Percentiles rank a stretch among this genome's conserved stretches.
Evolutionary conservation across 257 asterid species (phyloP).

Genomic region (Voacanga thouarsii): DNA sequence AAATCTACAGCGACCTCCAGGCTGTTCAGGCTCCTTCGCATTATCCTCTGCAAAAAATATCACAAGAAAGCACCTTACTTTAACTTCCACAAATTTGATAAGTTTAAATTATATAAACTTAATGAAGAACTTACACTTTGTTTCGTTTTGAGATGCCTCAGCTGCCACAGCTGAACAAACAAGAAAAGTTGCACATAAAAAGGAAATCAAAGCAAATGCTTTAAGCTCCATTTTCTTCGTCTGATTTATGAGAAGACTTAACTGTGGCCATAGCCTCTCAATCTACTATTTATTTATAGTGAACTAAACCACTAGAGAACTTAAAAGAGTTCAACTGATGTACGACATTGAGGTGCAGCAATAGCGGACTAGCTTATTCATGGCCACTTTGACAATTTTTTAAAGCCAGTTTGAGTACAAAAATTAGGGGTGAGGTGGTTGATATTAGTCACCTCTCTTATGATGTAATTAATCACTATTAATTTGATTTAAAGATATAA

Average conservation of each 20-base stretch:
- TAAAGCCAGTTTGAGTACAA: too few species aligned
- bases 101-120: too few species aligned
- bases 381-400: too few species aligned
- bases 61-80: too few species aligned
- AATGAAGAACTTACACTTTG: neutral
- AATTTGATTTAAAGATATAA: too few species aligned
- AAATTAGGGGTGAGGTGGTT: too few species aligned
- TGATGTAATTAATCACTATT: too few species aligned
- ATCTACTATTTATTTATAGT: neutral
- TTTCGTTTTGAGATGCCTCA: neutral
- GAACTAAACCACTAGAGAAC: neutral
- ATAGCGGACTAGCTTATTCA: neutral
- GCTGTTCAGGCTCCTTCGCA: neutral
- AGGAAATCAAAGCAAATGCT: too few species aligned
- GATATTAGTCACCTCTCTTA: too few species aligned
- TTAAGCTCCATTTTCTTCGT: too few species aligned
- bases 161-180: neutral
- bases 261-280: neutral
- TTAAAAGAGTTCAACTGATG: neutral
- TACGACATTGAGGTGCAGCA: too few species aligned
- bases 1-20: too few species aligned
- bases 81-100: neutral
- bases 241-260: neutral
- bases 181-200: neutral
- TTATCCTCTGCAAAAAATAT: neutral